A percentile compares a stretch with the other conserved stretches of the same genome.
Conservation (phyloP, 1,139 yeast species). For the Kodamaea suecica region DNA sequence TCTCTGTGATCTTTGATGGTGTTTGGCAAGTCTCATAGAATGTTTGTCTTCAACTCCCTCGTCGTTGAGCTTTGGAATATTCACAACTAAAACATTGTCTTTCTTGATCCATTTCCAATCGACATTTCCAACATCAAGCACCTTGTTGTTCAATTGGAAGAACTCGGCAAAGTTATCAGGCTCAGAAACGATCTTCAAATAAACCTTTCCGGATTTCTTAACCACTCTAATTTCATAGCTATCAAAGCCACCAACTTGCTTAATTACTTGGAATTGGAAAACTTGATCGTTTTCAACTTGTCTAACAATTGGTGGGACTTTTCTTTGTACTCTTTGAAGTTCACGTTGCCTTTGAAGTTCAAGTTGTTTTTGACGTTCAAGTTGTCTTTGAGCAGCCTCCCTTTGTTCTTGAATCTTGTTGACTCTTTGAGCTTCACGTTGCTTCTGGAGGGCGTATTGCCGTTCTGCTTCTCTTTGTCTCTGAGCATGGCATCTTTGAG, state of each 20-base stretch:
- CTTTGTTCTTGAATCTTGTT: slow-evolving; percentile 2
- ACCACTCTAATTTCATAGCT: slow-evolving; percentile 39
- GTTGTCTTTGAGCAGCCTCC: slow-evolving; percentile 2
- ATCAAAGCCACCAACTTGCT: slow-evolving; percentile 34
- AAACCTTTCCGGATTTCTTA: slow-evolving; percentile 15
- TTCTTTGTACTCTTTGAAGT: not conserved
- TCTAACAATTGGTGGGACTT: slow-evolving; percentile 4
- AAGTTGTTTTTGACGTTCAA: slow-evolving; percentile 2
- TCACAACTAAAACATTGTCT: slow-evolving; percentile 38
- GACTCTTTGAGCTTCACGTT: too few relatives aligned
- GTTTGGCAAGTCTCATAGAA: not conserved
- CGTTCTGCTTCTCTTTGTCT: slow-evolving; percentile 2
- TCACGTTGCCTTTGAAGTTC: slow-evolving; percentile 2
- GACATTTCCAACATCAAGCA: slow-evolving; percentile 32
- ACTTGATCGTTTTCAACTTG: slow-evolving; percentile 34
- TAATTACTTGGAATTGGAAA: slow-evolving; percentile 40
- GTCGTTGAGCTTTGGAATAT: slow-evolving; percentile 32
- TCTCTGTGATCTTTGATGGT: not conserved
- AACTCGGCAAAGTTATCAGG: slow-evolving; percentile 34
- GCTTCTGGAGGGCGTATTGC: slow-evolving; percentile 1
- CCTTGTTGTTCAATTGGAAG: slow-evolving; percentile 32
- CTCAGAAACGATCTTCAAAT: slow-evolving; percentile 18
- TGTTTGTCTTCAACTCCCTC: not conserved
- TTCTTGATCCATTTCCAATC: slow-evolving; percentile 36
- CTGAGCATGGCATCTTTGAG: slow-evolving; percentile 1